Conservation (phyloP, 2,329 filamentous ascomycete species). For the Fusarium sp. region DNA sequence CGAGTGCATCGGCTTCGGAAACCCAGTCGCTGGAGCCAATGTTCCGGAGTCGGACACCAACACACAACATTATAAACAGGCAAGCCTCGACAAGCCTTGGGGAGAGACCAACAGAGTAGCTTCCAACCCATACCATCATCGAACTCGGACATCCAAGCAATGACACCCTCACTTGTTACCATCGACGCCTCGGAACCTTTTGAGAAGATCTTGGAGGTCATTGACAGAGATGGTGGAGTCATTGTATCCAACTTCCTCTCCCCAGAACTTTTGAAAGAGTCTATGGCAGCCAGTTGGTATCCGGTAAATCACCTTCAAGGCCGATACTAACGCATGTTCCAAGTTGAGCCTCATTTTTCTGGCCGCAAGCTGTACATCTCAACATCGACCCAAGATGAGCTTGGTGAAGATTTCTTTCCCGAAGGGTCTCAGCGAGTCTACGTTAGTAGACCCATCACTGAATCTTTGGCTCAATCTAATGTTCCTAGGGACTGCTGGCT, state of each 20-base stretch:
- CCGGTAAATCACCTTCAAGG: fast-evolving
- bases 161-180: neutral
- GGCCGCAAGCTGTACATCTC: neutral
- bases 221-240: neutral
- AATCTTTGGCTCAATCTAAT: neutral
- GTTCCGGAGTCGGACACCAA: neutral
- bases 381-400: neutral
- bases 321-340: neutral
- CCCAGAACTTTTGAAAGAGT: neutral
- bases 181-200: neutral
- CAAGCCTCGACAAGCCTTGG: neutral
- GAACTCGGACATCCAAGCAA: neutral
- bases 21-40: neutral
- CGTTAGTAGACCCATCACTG: neutral
- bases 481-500: neutral
- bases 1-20: neutral
- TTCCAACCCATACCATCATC: neutral
- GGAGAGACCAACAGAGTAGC: neutral
- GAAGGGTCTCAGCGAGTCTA: neutral
- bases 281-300: neutral
- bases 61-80: neutral
- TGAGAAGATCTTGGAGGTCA: neutral
- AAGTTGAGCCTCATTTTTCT: neutral
- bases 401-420: neutral
- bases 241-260: neutral